phyloP scores from a whole-genome alignment of 495 filamentous ascomycete species.

The Penicillium dipodomyicola region DNA sequence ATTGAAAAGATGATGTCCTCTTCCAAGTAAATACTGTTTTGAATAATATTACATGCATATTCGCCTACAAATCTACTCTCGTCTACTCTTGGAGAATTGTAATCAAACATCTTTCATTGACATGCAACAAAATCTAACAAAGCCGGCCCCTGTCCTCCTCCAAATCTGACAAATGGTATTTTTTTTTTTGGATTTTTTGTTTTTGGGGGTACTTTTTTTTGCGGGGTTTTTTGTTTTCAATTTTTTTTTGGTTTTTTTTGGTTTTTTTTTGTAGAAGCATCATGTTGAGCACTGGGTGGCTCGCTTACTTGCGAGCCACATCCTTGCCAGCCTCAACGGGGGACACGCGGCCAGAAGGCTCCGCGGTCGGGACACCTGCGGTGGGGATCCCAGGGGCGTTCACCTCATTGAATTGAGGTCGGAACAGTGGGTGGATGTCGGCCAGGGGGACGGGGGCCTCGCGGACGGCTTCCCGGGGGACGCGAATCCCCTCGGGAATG shows the following conservation, averaged over 20 bases:
- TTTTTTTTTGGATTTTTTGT: neutral
- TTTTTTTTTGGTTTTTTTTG: neutral
- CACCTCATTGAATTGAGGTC: neutral
- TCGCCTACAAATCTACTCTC: constrained; percentile 2
- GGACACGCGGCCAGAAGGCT: neutral
- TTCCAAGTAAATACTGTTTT: constrained; percentile 29
- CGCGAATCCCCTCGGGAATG: neutral
- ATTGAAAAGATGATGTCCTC: constrained; percentile 63
- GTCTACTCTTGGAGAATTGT: neutral
- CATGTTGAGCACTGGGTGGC: neutral
- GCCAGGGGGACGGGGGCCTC: neutral
- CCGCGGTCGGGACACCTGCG: neutral
- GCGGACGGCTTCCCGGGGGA: neutral
- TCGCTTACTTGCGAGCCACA: neutral
- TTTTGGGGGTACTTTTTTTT: neutral
- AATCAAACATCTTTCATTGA: constrained; percentile 3
- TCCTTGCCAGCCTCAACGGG: neutral
- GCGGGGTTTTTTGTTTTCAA: neutral
- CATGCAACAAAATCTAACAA: neutral
- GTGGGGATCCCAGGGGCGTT: neutral
- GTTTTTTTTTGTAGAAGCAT: neutral
- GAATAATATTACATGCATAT: constrained; percentile 13
- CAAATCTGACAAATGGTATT: neutral
- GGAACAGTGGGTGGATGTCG: constrained; percentile 25
- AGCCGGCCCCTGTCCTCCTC: neutral